Conservation (phyloP, 768 basidiomycete genomes). For the Lactarius akahatsu region DNA sequence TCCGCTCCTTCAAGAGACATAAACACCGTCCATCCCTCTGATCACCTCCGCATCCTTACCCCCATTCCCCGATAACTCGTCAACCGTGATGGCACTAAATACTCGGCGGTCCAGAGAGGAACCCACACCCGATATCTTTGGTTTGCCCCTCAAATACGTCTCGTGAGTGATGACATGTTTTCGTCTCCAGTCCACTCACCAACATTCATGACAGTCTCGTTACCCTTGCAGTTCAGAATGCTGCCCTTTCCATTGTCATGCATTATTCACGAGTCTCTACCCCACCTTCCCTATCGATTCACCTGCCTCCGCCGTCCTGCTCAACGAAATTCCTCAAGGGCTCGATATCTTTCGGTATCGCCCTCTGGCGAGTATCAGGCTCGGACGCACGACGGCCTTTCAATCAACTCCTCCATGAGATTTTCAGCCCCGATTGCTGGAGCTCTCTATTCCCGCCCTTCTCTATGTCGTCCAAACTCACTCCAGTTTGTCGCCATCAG, state of each 20-base stretch:
- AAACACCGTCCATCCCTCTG: slow-evolving; percentile 38
- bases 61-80: slow-evolving; percentile 19
- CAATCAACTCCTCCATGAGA: slow-evolving; percentile 58
- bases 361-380: slow-evolving; percentile 45
- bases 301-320: slow-evolving; percentile 88
- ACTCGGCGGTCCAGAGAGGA: slow-evolving; percentile 27
- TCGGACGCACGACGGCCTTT: slow-evolving; percentile 42
- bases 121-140: slow-evolving; percentile 54
- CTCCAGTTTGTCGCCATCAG: slow-evolving; percentile 95
- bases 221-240: slow-evolving; percentile 92
- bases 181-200: slow-evolving; percentile 10
- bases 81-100: slow-evolving; percentile 24
- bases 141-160: slow-evolving; percentile 76
- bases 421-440: slow-evolving; percentile 95
- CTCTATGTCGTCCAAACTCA: slow-evolving; percentile 96
- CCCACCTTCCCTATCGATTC: slow-evolving; percentile 75
- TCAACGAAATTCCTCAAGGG: slow-evolving; percentile 96
- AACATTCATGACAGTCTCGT: slow-evolving; percentile 51
- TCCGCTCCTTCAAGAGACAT: slow-evolving; percentile 39
- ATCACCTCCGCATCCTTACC: slow-evolving; percentile 15
- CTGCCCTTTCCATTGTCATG: slow-evolving; percentile 94
- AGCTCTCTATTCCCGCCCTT: slow-evolving; percentile 93
- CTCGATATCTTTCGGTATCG: slow-evolving; percentile 86
- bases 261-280: slow-evolving; percentile 95
- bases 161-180: slow-evolving; percentile 51